These are phyloP conservation scores for Entomortierella lignicola DNA, from an alignment of 192 early-diverging fungal species.

Conservation along the genomic window DNA sequence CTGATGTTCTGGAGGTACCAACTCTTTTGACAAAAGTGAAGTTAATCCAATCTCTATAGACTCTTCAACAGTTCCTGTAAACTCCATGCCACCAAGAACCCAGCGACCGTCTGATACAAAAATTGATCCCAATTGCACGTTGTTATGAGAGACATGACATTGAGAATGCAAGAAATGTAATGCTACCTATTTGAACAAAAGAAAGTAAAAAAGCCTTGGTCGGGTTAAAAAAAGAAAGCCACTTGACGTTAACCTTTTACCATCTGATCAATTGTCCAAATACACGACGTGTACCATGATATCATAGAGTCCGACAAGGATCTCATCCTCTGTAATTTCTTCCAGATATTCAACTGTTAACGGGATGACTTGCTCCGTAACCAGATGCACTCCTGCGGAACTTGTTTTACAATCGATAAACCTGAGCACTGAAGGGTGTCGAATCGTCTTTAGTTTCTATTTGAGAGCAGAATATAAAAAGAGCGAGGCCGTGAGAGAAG, in stretches of 20 bases:
- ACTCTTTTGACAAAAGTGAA: constrained; percentile 33
- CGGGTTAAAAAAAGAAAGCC: not conserved
- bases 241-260: too few relatives aligned
- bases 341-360: constrained; percentile 44
- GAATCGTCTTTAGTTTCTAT: constrained; percentile 51
- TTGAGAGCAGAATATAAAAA: not conserved
- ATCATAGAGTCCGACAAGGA: constrained; percentile 47
- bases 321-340: constrained; percentile 41
- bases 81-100: constrained; percentile 51
- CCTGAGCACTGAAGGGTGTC: constrained; percentile 49
- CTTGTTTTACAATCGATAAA: constrained; percentile 51
- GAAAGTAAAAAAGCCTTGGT: not conserved
- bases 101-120: constrained; percentile 52
- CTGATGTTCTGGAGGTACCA: constrained; percentile 40
- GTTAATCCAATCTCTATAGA: constrained; percentile 26
- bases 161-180: constrained; percentile 54
- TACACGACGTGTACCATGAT: constrained; percentile 30
- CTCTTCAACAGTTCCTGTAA: constrained; percentile 46
- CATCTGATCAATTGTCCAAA: too few relatives aligned
- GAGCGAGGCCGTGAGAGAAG: too few relatives aligned
- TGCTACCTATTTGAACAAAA: constrained; percentile 24
- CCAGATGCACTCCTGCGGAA: constrained; percentile 42
- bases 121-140: constrained; percentile 44
- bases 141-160: constrained; percentile 50
- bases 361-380: constrained; percentile 42